Conservation (phyloP, 116 monocot genomes). For the Papilionanthe hybrid region DNA sequence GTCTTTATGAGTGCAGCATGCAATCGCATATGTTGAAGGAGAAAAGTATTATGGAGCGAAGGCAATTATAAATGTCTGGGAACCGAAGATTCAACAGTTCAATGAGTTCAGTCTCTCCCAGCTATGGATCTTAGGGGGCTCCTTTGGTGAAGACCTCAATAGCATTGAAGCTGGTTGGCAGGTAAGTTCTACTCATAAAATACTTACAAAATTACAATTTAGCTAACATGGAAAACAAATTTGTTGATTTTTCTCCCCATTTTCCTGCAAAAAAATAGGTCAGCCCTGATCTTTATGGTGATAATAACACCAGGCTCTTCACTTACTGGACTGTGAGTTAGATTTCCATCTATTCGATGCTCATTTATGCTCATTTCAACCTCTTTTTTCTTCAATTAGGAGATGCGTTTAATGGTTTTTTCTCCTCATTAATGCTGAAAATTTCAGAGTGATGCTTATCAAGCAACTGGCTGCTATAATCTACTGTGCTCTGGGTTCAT, state of each 20-base stretch:
- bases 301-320: conserved; percentile 52
- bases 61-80: conserved; percentile 57
- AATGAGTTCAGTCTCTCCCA: conserved; percentile 62
- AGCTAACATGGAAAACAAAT: neutral
- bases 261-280: conserved; percentile 24
- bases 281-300: conserved; percentile 53
- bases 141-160: conserved; percentile 37
- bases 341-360: neutral
- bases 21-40: conserved; percentile 40
- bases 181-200: conserved; percentile 15
- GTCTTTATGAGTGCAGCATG: conserved; percentile 26
- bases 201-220: neutral
- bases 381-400: conserved; percentile 2
- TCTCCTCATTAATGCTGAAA: neutral
- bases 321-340: conserved; percentile 68
- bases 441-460: conserved; percentile 11
- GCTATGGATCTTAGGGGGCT: conserved; percentile 49
- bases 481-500: conserved; percentile 27
- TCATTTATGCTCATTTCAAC: neutral
- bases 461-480: conserved; percentile 19
- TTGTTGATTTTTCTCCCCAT: neutral
- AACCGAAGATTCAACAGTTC: conserved; percentile 28
- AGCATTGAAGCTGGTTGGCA: conserved; percentile 69
- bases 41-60: conserved; percentile 52
- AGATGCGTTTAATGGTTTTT: neutral